Evolutionary conservation across 441 rosid species (phyloP).

Genomic region (Arabidopsis lyrata): DNA sequence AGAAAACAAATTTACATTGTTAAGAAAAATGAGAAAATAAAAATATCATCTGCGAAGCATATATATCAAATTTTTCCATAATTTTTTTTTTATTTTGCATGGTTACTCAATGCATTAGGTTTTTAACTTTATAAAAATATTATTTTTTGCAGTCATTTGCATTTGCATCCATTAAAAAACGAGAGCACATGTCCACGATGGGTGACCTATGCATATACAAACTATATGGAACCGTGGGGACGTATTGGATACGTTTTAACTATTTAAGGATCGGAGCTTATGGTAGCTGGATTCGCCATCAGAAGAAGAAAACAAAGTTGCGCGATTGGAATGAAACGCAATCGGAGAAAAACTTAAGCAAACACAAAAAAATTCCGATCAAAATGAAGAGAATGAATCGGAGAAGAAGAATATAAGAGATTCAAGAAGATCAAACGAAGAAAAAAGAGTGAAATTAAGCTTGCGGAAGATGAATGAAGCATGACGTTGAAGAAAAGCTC

Average conservation of each 20-base stretch:
- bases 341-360: too few species aligned
- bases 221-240: constrained; percentile 35
- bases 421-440: too few species aligned
- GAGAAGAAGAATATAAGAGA: too few species aligned
- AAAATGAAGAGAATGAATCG: too few species aligned
- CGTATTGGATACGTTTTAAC: constrained; percentile 33
- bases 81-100: too few species aligned
- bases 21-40: background rate
- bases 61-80: background rate
- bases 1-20: background rate
- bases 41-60: background rate
- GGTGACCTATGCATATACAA: constrained; percentile 39
- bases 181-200: constrained; percentile 39
- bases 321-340: too few species aligned
- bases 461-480: too few species aligned
- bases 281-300: too few species aligned
- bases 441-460: too few species aligned
- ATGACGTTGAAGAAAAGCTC: too few species aligned
- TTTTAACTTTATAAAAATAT: background rate
- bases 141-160: constrained; percentile 10
- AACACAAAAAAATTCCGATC: too few species aligned
- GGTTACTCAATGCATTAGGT: constrained; percentile 10
- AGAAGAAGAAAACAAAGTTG: too few species aligned
- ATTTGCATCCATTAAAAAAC: background rate
- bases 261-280: background rate